phyloP scores from a whole-genome alignment of 495 filamentous ascomycete species.

The Penicillium diatomitis region DNA sequence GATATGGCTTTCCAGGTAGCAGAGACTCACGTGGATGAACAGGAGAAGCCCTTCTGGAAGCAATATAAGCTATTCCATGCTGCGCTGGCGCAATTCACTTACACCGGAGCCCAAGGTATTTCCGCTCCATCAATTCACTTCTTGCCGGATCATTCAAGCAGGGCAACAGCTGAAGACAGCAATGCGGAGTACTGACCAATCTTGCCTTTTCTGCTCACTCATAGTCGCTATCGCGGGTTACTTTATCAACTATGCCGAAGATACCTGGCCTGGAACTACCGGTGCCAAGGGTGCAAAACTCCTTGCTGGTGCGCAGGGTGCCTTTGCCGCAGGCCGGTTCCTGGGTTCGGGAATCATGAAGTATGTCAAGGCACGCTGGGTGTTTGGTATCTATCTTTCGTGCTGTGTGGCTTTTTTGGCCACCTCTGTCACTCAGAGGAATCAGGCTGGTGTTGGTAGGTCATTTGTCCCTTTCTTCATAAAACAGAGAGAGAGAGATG shows the following conservation, averaged over 20 bases:
- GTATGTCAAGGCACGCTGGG: constrained; percentile 41
- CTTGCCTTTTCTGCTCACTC: no score
- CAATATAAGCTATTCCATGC: constrained; percentile 52
- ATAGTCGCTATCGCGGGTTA: constrained; percentile 56
- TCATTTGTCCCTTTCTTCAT: not conserved
- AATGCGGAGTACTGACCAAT: not conserved
- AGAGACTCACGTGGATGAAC: constrained; percentile 33
- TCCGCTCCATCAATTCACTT: not conserved
- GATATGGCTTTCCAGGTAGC: constrained; percentile 47
- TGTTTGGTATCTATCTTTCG: constrained; percentile 37
- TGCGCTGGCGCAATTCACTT: constrained; percentile 63
- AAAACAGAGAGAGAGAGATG: no score
- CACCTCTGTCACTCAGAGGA: constrained; percentile 20
- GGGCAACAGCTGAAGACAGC: no score
- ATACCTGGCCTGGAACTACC: constrained; percentile 28
- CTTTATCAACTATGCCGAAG: constrained; percentile 50
- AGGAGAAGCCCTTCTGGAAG: constrained; percentile 37
- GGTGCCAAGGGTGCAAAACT: constrained; percentile 41
- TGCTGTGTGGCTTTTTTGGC: constrained; percentile 34
- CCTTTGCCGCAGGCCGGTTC: constrained; percentile 49
- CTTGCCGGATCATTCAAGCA: no score
- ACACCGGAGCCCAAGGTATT: constrained; percentile 55
- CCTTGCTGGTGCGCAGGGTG: constrained; percentile 45
- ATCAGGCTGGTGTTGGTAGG: constrained; percentile 38
- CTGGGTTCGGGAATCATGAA: constrained; percentile 42